Evolutionary conservation across 2,329 filamentous ascomycete species (phyloP).

Genomic region (Scedosporium aurantiacum): DNA sequence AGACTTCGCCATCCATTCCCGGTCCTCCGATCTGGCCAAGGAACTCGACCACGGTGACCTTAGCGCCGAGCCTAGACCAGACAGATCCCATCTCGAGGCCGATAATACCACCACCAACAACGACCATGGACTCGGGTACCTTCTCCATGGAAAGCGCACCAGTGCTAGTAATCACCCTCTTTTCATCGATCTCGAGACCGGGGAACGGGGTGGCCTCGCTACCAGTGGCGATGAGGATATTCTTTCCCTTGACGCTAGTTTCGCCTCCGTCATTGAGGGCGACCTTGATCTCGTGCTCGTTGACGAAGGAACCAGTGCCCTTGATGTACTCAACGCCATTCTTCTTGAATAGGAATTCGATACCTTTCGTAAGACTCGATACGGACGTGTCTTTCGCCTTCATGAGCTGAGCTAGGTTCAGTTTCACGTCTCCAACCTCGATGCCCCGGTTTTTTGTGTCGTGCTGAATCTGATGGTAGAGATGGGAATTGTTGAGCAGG

Average conservation of each 20-base stretch:
- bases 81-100: conserved; percentile 97
- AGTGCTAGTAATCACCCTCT: conserved; percentile 93
- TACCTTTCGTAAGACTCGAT: conserved; percentile 80
- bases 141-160: conserved; percentile 81
- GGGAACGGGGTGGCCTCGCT: conserved; percentile 95
- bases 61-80: conserved; percentile 85
- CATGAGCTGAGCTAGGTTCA: conserved; percentile 94
- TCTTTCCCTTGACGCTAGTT: conserved; percentile 79
- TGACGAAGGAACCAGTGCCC: conserved; percentile 76
- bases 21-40: conserved; percentile 92
- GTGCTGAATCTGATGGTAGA: conserved; percentile 94
- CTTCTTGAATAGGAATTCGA: conserved; percentile 98
- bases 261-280: conserved; percentile 85
- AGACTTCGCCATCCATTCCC: conserved; percentile 90
- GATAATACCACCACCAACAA: conserved; percentile 97
- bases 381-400: conserved; percentile 96
- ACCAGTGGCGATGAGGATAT: conserved; percentile 95
- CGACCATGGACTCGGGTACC: conserved; percentile 91
- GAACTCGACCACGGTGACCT: conserved; percentile 97
- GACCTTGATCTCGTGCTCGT: conserved; percentile 86
- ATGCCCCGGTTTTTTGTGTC: conserved; percentile 96
- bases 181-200: conserved; percentile 90
- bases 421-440: conserved; percentile 91
- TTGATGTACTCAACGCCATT: conserved; percentile 98
- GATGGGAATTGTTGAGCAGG: conserved; percentile 97